Base-by-base conservation (phyloP, 495 filamentous ascomycete species). In the Penicillium cataractarum region DNA sequence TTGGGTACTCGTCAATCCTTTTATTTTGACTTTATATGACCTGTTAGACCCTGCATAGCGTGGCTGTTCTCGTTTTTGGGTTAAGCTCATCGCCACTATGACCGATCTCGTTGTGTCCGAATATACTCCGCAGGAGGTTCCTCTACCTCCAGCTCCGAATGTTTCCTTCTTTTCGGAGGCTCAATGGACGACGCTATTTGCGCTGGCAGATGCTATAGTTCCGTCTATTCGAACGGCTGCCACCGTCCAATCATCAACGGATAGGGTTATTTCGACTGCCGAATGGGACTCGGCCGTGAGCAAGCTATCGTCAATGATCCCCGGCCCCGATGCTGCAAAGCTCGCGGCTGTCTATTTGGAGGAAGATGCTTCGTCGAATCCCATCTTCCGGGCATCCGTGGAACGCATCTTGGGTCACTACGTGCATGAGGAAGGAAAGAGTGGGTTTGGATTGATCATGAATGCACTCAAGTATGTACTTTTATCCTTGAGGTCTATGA, bases 151-250 rank as follows among this genome's bases (percentile, higher is more conserved):
- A 5, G 70, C 67, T 9, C 73, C 76, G 1, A 65, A 71, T 12
- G 63, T 70, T 24, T 65, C 75, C 10, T 71, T 80, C 58, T 83
- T 85, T 59, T 79, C 75, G 0, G 74, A 78, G 21, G 32, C 73
- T 1, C 85, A 88, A 77, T 88, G 85, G 85, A 76, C 64, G 3
- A 86, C 79, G 0, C 72, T 88, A 3, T 72, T 86, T 64, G 76
- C 84, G 0, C 71, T 88, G 6, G 80, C 81, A 31, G 84, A 87
- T 62, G 78, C 83, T 0, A 68, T 87, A 31, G 77, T 88, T 26
- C 84, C 85, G 6, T 80, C 80, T 0, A 78, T 87, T 57, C 74
- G 74, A 40, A 67, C 75, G 40, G 51, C 71, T 26, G 63, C 65
- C 19, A 60, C 64, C 6, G 37, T 61, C 51, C 68, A 69, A 58